These are phyloP conservation scores for Pisolithus microcarpus DNA, from an alignment of 768 basidiomycete genomes.

Conservation along the genomic window DNA sequence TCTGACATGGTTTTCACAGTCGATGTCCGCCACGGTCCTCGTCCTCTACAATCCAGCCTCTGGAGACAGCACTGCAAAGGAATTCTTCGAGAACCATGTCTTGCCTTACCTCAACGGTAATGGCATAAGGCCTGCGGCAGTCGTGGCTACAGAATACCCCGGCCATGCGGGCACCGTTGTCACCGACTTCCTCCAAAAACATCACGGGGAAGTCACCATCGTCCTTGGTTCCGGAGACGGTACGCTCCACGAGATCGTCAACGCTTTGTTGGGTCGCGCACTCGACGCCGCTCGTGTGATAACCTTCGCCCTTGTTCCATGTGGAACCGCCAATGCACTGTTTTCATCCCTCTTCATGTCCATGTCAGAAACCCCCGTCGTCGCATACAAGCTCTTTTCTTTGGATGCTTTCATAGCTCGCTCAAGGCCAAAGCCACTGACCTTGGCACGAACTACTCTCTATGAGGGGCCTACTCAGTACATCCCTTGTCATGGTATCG, in stretches of 20 bases:
- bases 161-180: constrained; percentile 51
- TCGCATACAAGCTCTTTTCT: constrained; percentile 47
- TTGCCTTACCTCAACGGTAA: constrained; percentile 48
- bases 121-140: constrained; percentile 26
- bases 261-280: constrained; percentile 37
- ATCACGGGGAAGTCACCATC: constrained; percentile 34
- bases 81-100: constrained; percentile 54
- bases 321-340: constrained; percentile 91
- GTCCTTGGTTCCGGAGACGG: constrained; percentile 84
- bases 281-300: constrained; percentile 22
- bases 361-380: constrained; percentile 14
- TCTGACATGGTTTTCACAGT: no score
- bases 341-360: constrained; percentile 72
- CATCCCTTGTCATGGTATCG: constrained; percentile 21
- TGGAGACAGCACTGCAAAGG: constrained; percentile 50
- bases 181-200: constrained; percentile 32
- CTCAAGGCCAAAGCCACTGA: constrained; percentile 35
- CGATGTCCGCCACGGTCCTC: constrained; percentile 34
- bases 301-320: constrained; percentile 53
- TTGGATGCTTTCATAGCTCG: constrained; percentile 44
- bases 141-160: constrained; percentile 42
- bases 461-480: constrained; percentile 20
- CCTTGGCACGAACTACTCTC: constrained; percentile 48
- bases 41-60: constrained; percentile 72
- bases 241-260: constrained; percentile 84